A percentile compares a stretch with the other conserved stretches of the same genome.
phyloP scores from a whole-genome alignment of 164 flowering plant species.

The Protea cynaroides region DNA sequence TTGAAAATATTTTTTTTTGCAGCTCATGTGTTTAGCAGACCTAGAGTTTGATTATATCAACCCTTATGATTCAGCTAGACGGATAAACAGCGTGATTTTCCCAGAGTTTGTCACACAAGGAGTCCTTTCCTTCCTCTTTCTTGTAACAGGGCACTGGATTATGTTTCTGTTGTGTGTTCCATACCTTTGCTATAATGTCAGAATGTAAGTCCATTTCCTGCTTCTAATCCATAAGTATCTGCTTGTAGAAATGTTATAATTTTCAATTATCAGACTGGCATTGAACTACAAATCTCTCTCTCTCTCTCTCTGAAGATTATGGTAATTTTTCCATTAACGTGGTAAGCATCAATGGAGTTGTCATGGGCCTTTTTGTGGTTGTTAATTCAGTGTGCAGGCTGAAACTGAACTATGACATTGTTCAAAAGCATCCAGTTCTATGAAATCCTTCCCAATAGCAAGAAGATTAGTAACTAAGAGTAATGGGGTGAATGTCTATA shows the following conservation, averaged over 20 bases:
- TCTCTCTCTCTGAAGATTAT: too few relatives aligned
- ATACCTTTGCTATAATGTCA: conserved; percentile 70
- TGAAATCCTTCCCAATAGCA: neutral
- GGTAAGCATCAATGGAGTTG: too few relatives aligned
- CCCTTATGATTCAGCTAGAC: conserved; percentile 88
- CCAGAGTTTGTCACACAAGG: conserved; percentile 79
- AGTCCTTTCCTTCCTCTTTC: conserved; percentile 53
- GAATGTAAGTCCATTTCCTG: conserved; percentile 52
- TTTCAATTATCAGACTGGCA: neutral
- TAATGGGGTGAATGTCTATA: neutral
- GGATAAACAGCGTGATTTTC: conserved; percentile 66
- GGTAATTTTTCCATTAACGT: too few relatives aligned
- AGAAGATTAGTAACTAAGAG: neutral
- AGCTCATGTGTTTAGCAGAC: conserved; percentile 97
- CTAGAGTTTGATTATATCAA: conserved; percentile 93
- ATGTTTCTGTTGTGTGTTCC: conserved; percentile 69
- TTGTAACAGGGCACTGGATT: conserved; percentile 82
- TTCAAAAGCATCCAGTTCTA: neutral
- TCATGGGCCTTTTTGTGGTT: too few relatives aligned
- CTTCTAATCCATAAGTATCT: conserved; percentile 1
- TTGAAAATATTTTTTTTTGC: conserved; percentile 28
- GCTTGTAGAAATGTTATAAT: neutral
- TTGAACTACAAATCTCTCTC: neutral
- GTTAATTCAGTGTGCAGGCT: neutral
- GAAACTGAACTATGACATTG: neutral